These are phyloP conservation scores for Bryum argenteum DNA, from an alignment of 225 moss, liverwort and hornwort genomes.

Conservation along the genomic window DNA sequence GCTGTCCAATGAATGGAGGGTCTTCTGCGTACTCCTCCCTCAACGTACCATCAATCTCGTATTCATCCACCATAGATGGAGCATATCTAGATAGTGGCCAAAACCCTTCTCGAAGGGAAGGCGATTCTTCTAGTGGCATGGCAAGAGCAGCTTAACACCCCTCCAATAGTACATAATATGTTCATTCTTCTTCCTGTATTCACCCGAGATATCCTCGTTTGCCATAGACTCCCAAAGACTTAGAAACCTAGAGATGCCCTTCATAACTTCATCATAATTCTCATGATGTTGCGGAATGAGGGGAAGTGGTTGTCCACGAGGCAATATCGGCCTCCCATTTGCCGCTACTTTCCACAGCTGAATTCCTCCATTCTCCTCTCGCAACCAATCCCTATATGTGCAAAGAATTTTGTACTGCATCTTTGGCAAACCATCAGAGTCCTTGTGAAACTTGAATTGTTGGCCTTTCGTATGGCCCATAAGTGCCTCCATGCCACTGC, in stretches of 20 bases:
- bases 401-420: too few relatives aligned
- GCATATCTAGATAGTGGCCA: neutral
- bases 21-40: neutral
- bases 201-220: neutral
- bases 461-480: too few relatives aligned
- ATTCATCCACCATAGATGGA: neutral
- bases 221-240: constrained; percentile 2
- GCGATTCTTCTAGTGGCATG: neutral
- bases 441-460: too few relatives aligned
- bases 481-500: too few relatives aligned
- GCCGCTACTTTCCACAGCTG: too few relatives aligned
- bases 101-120: neutral
- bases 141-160: neutral
- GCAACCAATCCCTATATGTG: too few relatives aligned
- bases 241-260: neutral
- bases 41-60: neutral
- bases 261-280: neutral
- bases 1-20: constrained; percentile 4
- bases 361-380: too few relatives aligned
- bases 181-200: neutral
- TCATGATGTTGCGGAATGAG: neutral
- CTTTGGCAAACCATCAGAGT: too few relatives aligned
- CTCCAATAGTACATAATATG: neutral
- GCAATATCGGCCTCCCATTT: too few relatives aligned
- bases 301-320: too few relatives aligned